These are phyloP conservation scores for Lactifluus piperatus DNA, from an alignment of 768 basidiomycete species.

Conservation along the genomic window DNA sequence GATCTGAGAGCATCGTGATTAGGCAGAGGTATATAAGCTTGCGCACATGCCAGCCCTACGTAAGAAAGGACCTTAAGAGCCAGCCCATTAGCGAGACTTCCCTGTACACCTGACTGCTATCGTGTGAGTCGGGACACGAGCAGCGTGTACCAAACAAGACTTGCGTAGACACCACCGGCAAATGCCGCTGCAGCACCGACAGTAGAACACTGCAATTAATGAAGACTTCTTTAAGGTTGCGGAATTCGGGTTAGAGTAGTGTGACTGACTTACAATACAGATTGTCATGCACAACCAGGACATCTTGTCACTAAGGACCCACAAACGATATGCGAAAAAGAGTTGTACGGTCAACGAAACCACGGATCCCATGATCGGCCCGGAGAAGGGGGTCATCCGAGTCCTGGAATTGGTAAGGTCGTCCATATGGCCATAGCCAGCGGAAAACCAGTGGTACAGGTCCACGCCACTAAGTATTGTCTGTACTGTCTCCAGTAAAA, in stretches of 20 bases:
- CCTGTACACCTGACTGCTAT: neutral
- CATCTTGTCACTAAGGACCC: neutral
- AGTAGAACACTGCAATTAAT: neutral
- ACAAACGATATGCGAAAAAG: constrained; percentile 9
- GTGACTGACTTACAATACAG: neutral
- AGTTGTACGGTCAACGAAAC: neutral
- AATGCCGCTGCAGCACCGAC: neutral
- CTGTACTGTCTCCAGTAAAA: neutral
- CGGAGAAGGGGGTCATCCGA: neutral
- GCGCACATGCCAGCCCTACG: neutral
- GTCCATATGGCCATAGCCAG: neutral
- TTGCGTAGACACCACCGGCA: neutral
- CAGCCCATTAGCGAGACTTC: neutral
- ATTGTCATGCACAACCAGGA: neutral
- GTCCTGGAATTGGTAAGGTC: neutral
- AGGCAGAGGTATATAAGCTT: neutral
- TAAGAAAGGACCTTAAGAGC: neutral
- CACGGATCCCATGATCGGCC: neutral
- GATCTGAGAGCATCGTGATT: neutral
- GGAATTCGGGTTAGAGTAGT: neutral
- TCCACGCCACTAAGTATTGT: neutral
- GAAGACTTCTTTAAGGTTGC: neutral
- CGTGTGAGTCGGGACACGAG: neutral
- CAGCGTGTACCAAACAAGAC: neutral
- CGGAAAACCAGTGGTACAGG: constrained; percentile 7